phyloP scores from a whole-genome alignment of 2,329 filamentous ascomycete genomes.

The Lasiodiplodia sp. region DNA sequence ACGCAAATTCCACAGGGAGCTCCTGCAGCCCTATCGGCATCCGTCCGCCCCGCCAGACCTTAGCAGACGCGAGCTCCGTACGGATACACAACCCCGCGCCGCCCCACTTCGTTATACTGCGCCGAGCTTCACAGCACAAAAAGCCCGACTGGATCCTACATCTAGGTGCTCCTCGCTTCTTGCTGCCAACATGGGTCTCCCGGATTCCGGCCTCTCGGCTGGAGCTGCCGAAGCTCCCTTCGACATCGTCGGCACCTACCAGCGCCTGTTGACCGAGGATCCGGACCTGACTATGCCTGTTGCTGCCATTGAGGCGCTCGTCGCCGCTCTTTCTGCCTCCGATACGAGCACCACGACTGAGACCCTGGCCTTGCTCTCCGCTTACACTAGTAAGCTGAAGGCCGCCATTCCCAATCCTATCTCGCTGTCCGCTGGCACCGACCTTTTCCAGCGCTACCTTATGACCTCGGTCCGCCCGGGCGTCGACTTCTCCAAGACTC shows the following conservation, averaged over 20 bases:
- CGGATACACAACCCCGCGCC: neutral
- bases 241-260: conserved; percentile 71
- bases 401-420: conserved; percentile 84
- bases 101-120: conserved; percentile 13
- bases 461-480: conserved; percentile 70
- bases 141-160: neutral
- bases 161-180: neutral
- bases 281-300: conserved; percentile 93
- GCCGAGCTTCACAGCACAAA: neutral
- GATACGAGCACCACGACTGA: conserved; percentile 89
- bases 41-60: neutral
- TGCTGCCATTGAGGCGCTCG: conserved; percentile 90
- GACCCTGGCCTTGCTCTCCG: conserved; percentile 84
- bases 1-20: neutral
- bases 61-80: neutral
- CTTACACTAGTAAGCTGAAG: conserved; percentile 79
- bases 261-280: conserved; percentile 70
- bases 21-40: too few relatives aligned
- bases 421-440: conserved; percentile 89
- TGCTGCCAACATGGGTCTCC: conserved; percentile 15
- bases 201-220: neutral
- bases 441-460: conserved; percentile 94
- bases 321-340: conserved; percentile 81
- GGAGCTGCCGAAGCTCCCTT: conserved; percentile 38
- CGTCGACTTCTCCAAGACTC: conserved; percentile 81